Evolutionary conservation across 2,329 filamentous ascomycete species (phyloP).

Genomic region (Mycocentrospora acerina): DNA sequence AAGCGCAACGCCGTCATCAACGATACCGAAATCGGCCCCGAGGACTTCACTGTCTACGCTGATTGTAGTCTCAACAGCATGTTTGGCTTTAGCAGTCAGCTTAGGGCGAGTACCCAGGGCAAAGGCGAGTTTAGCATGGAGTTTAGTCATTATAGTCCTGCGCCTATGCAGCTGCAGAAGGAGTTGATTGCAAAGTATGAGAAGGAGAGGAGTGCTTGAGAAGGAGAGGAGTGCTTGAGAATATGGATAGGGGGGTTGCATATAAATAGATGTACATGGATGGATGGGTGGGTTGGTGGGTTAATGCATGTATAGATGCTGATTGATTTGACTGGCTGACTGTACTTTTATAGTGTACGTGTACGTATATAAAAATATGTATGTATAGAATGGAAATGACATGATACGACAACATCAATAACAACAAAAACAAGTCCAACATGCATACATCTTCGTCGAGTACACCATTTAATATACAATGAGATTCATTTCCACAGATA

Average conservation of each 20-base stretch:
- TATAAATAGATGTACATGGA: constrained; percentile 1
- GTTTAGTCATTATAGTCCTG: constrained; percentile 91
- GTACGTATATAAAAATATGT: constrained; percentile 13
- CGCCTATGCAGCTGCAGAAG: constrained; percentile 85
- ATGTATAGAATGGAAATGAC: constrained; percentile 8
- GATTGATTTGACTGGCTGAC: constrained; percentile 13
- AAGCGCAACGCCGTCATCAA: constrained; percentile 94
- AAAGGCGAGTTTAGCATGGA: constrained; percentile 99
- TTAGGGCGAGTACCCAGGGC: constrained; percentile 91
- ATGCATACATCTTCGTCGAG: constrained; percentile 16
- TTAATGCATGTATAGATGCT: constrained; percentile 24
- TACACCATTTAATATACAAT: not conserved
- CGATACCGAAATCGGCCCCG: constrained; percentile 89
- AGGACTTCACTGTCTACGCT: constrained; percentile 90
- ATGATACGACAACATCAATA: too few relatives aligned
- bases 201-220: constrained; percentile 66
- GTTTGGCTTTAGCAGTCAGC: constrained; percentile 93
- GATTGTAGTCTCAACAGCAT: constrained; percentile 95
- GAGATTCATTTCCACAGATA: not conserved
- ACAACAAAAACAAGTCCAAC: too few relatives aligned
- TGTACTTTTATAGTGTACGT: constrained; percentile 21
- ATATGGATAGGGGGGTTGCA: constrained; percentile 1
- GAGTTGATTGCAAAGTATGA: constrained; percentile 68
- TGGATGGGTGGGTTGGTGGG: constrained; percentile 5
- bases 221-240: constrained; percentile 57